Evolutionary conservation across 2,329 filamentous ascomycete genomes (phyloP), one percentile per base, ranked within the genome.

Genomic region (Akanthomyces dipterigenus): DNA sequence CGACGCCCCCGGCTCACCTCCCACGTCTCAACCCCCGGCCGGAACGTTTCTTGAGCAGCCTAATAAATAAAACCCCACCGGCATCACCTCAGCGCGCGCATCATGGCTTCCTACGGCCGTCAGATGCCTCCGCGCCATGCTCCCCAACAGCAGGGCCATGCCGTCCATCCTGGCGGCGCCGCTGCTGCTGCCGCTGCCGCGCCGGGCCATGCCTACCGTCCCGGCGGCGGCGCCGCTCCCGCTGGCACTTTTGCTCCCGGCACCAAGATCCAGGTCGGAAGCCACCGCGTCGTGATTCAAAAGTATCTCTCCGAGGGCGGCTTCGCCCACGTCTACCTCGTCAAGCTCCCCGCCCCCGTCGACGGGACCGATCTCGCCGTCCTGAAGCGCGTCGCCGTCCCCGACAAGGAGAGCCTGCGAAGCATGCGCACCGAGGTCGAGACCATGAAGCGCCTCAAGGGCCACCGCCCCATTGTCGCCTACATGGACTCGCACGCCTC

Each of bases 361-460:
- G 85, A 90, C 73, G 89, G 90, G 64, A 88, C 89, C 65, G 89
- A 96, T 68, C 80, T 86, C 68, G 92, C 91, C 14, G 93, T 97
- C 54, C 80, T 97, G 70, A 97, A 99, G 82, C 84, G 95, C 71
- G 95, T 99, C 62, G 95, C 95, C 40, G 95, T 98, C 57, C 92
- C 95, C 36, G 95, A 99, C 77, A 97, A 96, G 81, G 90, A 96
- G 66, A 86, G 93, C 62, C 81, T 99, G 77, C 90, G 91, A 65
- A 93, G 90, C 75, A 98, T 99, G 95, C 88, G 95, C 75, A 98
- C 88, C 67, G 95, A 99, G 81, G 95, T 99, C 68, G 95, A 99
- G 79, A 99, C 95, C 16, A 99, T 99, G 95, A 99, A 99, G 86
- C 93, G 95, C 76, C 83, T 99, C 69, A 96, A 96, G 80, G 95